Base-by-base conservation (phyloP, 495 filamentous ascomycete genomes). In the Penicillium bialowiezense region DNA sequence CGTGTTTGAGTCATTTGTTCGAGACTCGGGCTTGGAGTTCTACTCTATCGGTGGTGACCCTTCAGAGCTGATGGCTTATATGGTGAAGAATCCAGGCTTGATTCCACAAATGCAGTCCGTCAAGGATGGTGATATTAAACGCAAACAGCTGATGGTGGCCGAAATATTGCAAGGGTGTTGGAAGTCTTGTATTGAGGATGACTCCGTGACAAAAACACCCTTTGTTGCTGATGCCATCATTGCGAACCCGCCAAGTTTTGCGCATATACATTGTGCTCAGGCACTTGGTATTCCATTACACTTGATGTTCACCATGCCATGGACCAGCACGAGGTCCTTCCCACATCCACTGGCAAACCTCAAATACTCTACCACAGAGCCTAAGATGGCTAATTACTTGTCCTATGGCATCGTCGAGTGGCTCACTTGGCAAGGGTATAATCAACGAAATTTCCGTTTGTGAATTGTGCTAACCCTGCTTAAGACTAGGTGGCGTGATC, bases 191-290 rank as follows among this genome's bases (percentile, higher is more conserved):
- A 75, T 77, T 34, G 77, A 78, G 50, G 62, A 72, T 43, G 65
- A 74, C 46, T 47, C 44, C 0, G 42, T 51, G 2, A 82, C 83
- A 41, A 36, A 74, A 7, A 77, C 75, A 48, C 77, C 78, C 0
- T 84, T 85, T 53, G 68, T 83, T 5, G 82, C 82, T 0, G 77
- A 85, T 51, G 78, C 72, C 9, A 83, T 85, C 44, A 82, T 85
- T 42, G 80, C 82, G 2, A 84, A 83, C 52, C 81, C 82, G 7
- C 77, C 79, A 5, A 76, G 69, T 49, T 82, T 83, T 60, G 81
- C 80, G 2, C 81, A 84, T 64, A 56, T 83, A 0, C 80, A 84
- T 52, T 79, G 76, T 45, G 81, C 79, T 0, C 69, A 84, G 58
- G 74, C 71, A 24, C 58, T 85, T 9, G 70, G 73, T 0, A 70